phyloP scores from a whole-genome alignment of 208 protist species.

The Wallacemonas sp. region DNA sequence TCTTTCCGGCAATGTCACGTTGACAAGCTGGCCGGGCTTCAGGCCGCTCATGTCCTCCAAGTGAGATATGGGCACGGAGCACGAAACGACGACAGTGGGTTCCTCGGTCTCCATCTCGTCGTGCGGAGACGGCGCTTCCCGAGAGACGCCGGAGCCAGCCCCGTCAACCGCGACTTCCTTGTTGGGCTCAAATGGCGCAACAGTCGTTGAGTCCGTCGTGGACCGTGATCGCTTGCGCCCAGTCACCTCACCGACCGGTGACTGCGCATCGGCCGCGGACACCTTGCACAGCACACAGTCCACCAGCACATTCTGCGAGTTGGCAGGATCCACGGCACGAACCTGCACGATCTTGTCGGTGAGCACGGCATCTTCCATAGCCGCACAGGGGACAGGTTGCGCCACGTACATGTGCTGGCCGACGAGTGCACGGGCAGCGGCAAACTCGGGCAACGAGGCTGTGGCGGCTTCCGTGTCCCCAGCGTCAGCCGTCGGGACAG shows the following conservation, averaged over 20 bases:
- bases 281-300: constrained; percentile 36
- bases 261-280: not conserved
- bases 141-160: not conserved
- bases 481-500: not conserved
- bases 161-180: not conserved
- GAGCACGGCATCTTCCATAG: constrained; percentile 15
- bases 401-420: constrained; percentile 62
- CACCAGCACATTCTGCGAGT: constrained; percentile 46
- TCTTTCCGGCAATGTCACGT: constrained; percentile 45
- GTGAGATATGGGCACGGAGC: constrained; percentile 42
- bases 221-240: no score
- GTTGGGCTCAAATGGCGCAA: no score
- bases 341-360: constrained; percentile 74
- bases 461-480: not conserved
- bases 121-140: not conserved
- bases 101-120: not conserved
- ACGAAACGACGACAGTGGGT: constrained; percentile 3
- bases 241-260: not conserved
- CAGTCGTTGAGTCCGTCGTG: no score
- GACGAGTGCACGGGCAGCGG: constrained; percentile 37
- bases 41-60: constrained; percentile 69
- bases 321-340: constrained; percentile 46
- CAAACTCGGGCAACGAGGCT: constrained; percentile 34
- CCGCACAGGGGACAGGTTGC: constrained; percentile 51
- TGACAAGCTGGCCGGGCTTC: constrained; percentile 52